Evolutionary conservation across 2,329 filamentous ascomycete genomes (phyloP).

Genomic region (Aspergillus neotritici): DNA sequence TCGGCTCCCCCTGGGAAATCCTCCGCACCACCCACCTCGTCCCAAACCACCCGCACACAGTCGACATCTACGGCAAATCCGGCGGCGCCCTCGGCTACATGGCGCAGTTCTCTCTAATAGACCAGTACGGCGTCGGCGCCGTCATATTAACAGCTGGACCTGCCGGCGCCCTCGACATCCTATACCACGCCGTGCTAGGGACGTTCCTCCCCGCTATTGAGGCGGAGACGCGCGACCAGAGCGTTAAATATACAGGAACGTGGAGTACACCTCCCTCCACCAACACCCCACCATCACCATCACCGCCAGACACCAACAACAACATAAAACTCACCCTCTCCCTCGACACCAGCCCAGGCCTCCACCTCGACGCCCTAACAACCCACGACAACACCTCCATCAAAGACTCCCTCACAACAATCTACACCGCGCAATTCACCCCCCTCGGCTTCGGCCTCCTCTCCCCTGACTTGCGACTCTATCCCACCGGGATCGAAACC

Average conservation of each 20-base stretch:
- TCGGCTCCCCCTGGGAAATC: conserved; percentile 39
- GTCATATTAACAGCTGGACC: conserved; percentile 30
- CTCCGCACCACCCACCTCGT: conserved; percentile 23
- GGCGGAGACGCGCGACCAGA: conserved; percentile 22
- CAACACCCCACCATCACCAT: not conserved
- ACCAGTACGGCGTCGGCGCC: conserved; percentile 33
- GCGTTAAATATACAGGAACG: conserved; percentile 10
- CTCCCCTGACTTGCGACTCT: conserved; percentile 11
- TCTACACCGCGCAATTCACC: conserved; percentile 6
- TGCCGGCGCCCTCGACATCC: conserved; percentile 19
- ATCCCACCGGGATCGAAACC: conserved; percentile 14
- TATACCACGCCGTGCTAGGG: conserved; percentile 25
- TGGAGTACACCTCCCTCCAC: too few relatives aligned
- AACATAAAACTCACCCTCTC: conserved; percentile 6
- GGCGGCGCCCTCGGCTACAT: conserved; percentile 33
- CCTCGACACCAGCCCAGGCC: conserved; percentile 12
- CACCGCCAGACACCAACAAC: not conserved
- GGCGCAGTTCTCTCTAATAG: conserved; percentile 32
- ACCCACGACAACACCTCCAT: conserved; percentile 14
- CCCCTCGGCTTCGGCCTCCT: conserved; percentile 14
- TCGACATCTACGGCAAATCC: conserved; percentile 33
- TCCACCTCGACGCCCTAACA: conserved; percentile 13
- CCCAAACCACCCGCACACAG: conserved; percentile 23
- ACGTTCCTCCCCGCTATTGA: conserved; percentile 27
- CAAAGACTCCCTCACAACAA: conserved; percentile 8